These are phyloP conservation scores for Bromus sterilis DNA, from an alignment of 176 grass and related monocot genomes.

Conservation along the genomic window DNA sequence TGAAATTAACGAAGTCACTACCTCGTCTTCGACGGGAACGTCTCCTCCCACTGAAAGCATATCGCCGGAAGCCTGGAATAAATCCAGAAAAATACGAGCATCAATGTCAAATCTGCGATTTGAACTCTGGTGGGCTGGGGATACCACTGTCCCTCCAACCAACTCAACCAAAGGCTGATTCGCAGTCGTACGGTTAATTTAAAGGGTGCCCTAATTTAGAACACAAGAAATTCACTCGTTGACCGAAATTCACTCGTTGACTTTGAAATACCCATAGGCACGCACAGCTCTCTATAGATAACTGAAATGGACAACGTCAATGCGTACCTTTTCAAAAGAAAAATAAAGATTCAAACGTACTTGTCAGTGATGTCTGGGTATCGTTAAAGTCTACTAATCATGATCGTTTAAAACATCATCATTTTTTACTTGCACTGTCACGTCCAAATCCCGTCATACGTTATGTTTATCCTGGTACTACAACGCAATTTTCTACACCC, in stretches of 20 bases:
- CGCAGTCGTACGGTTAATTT: too few species aligned
- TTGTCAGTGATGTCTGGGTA: neutral
- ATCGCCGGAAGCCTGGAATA: too few species aligned
- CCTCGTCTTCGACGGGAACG: too few species aligned
- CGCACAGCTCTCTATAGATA: neutral
- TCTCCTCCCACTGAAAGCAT: too few species aligned
- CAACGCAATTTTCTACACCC: neutral
- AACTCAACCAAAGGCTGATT: too few species aligned
- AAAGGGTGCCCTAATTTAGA: too few species aligned
- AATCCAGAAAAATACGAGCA: too few species aligned
- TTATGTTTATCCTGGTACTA: neutral
- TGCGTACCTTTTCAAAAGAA: neutral
- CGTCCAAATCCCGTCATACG: neutral
- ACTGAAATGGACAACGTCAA: neutral
- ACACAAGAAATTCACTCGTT: too few species aligned
- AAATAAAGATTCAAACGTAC: neutral
- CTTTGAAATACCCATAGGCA: neutral
- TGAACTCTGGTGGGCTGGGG: too few species aligned
- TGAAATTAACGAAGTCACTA: too few species aligned
- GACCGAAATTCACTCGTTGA: constrained; percentile 1
- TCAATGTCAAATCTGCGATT: too few species aligned
- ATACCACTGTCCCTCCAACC: too few species aligned
- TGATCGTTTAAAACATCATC: neutral
- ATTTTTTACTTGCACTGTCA: constrained; percentile 19
- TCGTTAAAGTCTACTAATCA: neutral